A percentile compares a stretch with the other conserved stretches of the same genome.
Conservation (phyloP, 352 stramenopile genomes). For the Phytophthora ohioensis region DNA sequence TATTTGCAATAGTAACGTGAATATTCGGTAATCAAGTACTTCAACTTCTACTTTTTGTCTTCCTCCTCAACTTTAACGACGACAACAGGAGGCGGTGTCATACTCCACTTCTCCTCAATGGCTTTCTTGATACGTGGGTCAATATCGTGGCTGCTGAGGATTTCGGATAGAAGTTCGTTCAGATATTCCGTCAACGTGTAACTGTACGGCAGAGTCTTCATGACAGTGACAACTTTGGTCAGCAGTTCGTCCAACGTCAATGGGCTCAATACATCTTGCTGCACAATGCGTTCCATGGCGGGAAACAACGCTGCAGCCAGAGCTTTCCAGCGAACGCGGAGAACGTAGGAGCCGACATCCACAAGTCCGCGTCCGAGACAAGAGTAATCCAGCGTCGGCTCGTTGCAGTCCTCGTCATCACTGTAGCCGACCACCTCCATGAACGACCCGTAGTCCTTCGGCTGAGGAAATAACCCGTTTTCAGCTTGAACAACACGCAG, state of each 20-base stretch:
- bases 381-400: slow-evolving; percentile 57
- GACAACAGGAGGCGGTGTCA: slow-evolving; percentile 33
- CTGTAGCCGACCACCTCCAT: slow-evolving; percentile 49
- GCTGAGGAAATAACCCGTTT: slow-evolving; percentile 58
- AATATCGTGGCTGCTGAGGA: slow-evolving; percentile 38
- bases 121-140: slow-evolving; percentile 53
- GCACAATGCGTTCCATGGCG: slow-evolving; percentile 57
- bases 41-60: slow-evolving; percentile 1
- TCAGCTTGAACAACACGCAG: slow-evolving; percentile 55
- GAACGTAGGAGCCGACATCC: slow-evolving; percentile 54
- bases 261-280: slow-evolving; percentile 60
- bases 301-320: slow-evolving; percentile 56
- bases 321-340: slow-evolving; percentile 47
- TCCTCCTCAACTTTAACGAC: slow-evolving; percentile 12
- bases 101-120: slow-evolving; percentile 41
- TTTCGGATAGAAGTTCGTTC: slow-evolving; percentile 35
- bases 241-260: slow-evolving; percentile 54
- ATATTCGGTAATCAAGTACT: slow-evolving; percentile 15
- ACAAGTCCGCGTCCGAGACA: slow-evolving; percentile 65
- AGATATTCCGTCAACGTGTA: slow-evolving; percentile 46
- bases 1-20: background rate
- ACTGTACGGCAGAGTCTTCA: slow-evolving; percentile 34
- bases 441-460: slow-evolving; percentile 58
- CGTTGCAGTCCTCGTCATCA: slow-evolving; percentile 55
- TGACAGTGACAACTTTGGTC: slow-evolving; percentile 31